phyloP scores from a whole-genome alignment of 1,284 basidiomycete genomes.

The Fomitopsis palustris region DNA sequence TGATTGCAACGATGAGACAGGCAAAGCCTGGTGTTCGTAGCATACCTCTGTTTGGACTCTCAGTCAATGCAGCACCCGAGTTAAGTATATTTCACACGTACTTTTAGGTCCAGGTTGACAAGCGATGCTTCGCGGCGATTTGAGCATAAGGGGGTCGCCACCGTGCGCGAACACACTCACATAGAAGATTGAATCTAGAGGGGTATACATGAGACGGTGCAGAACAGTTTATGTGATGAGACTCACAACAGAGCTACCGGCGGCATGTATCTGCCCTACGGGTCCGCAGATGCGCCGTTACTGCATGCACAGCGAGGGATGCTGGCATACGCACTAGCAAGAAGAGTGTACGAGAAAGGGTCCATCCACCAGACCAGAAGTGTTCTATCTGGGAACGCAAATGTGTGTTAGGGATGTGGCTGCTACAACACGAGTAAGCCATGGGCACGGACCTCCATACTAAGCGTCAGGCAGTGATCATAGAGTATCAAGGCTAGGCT shows the following conservation, averaged over 20 bases:
- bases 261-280: conserved; percentile 24
- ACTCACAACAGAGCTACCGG: conserved; percentile 18
- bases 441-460: neutral
- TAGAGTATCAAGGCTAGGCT: neutral
- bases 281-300: neutral
- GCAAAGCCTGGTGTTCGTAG: no score
- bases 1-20: no score
- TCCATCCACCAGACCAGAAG: conserved; percentile 18
- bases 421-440: neutral
- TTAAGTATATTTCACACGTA: no score
- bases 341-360: conserved; percentile 17
- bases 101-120: no score
- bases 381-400: conserved; percentile 16
- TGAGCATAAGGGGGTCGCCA: no score
- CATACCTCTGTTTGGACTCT: no score
- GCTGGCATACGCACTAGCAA: conserved; percentile 16
- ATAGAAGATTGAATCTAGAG: neutral
- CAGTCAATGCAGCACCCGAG: no score
- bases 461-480: neutral
- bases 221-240: neutral
- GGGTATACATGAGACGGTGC: neutral
- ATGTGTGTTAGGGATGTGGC: no score
- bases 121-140: no score
- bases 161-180: neutral
- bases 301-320: no score